Evolutionary conservation across 345 rosid species (phyloP), one percentile per base, ranked within the genome.

Genomic region (Excoecaria agallocha): DNA sequence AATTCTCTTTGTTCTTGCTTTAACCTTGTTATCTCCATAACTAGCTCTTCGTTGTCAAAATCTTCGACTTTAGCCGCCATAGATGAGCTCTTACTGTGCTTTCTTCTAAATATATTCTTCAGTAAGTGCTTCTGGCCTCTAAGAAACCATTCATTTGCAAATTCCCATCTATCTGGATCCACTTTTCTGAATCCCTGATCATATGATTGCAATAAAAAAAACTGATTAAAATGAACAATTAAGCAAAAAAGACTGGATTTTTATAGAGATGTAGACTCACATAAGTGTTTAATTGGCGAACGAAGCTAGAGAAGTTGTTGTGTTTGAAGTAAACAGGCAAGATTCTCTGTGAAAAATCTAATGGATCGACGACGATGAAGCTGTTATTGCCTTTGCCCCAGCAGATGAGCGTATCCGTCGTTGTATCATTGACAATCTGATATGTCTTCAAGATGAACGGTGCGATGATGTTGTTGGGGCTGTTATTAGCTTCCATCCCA

Each of bases 1-100:
- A 90, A 54, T 20, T 77, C 78, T 20, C 78, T 84, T 74, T 94
- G 98, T 52, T 92, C 98, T 0, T 88, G 83, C 86, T 86, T 92
- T 70, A 94, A 71, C 81, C 95, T 88, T 22, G 84, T 80, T 46
- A 94, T 88, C 87, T 92, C 98, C 79, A 78, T 67, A 3, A 77
- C 80, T 4, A 94, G 70, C 72, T 94, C 97, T 0, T 89, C 91
- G 1, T 89, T 91, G 72, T 89, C 93, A 64, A 84, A 74, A 19
- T 80, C 87, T 70, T 69, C 87, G 48, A 22, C 22, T 69, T 75
- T 83, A 1, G 75, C 73, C 61, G 75, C 64, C 78, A 69, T 48
- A 71, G 49, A 48, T 17, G 80, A 65, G 6, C 39, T 57, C 30
- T 72, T 68, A 11, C 8, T 38, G 8, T 79, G 79, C 68, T 71